phyloP scores from a whole-genome alignment of 352 stramenopile species.

The Phytophthora hibernalis region DNA sequence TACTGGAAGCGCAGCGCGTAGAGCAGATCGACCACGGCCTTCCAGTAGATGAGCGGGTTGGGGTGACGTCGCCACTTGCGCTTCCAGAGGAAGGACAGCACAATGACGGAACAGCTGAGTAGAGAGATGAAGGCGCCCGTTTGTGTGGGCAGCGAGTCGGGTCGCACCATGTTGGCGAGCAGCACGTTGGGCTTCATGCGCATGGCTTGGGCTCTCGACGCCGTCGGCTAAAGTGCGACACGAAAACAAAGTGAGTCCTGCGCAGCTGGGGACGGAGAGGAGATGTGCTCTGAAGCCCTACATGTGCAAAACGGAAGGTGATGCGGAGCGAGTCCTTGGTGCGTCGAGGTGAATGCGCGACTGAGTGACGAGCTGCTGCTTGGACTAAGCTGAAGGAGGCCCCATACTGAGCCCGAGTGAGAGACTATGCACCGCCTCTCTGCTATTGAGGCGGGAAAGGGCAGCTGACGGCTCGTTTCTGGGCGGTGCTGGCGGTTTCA shows the following conservation, averaged over 20 bases:
- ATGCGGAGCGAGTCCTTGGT: slow-evolving; percentile 1
- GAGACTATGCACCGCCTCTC: slow-evolving; percentile 19
- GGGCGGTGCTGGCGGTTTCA: slow-evolving; percentile 13
- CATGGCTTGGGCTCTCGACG: slow-evolving; percentile 7
- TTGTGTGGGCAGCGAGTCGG: slow-evolving; percentile 63
- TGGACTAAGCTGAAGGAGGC: not conserved
- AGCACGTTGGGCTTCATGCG: slow-evolving; percentile 28
- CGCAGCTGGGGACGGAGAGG: not conserved
- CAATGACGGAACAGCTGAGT: slow-evolving; percentile 77
- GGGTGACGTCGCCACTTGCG: slow-evolving; percentile 81
- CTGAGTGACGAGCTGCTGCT: slow-evolving; percentile 14
- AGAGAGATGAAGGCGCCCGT: slow-evolving; percentile 77
- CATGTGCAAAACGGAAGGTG: not conserved
- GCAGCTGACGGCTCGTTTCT: not conserved
- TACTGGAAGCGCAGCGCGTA: slow-evolving; percentile 83
- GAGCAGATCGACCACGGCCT: slow-evolving; percentile 72
- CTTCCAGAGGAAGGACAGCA: slow-evolving; percentile 67
- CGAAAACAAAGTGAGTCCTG: not conserved
- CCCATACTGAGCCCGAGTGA: slow-evolving; percentile 21
- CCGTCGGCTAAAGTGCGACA: slow-evolving; percentile 25
- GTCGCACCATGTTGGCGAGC: slow-evolving; percentile 35
- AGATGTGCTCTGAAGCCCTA: not conserved
- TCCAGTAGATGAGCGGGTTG: slow-evolving; percentile 88
- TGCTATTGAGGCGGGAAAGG: slow-evolving; percentile 18
- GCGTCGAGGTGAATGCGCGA: slow-evolving; percentile 20